Percentiles rank a stretch among this genome's conserved stretches.
Evolutionary conservation across 2,329 filamentous ascomycete species (phyloP).

Genomic region (Neofusicoccum laricinum): DNA sequence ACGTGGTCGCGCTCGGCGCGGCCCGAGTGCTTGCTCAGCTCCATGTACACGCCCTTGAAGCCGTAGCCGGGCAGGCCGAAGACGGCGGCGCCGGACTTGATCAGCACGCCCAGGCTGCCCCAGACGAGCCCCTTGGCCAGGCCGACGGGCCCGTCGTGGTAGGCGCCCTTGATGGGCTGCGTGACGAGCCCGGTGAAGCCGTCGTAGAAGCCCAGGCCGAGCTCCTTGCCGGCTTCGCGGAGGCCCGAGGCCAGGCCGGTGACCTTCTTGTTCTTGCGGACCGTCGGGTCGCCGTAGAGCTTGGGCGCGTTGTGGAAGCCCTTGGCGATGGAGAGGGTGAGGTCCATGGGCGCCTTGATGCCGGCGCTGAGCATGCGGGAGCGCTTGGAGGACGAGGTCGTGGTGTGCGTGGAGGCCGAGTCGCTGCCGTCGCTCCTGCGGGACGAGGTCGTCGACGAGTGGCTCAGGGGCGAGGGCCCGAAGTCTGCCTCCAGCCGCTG

Average conservation of each 20-base stretch:
- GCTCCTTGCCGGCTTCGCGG: slow-evolving; percentile 60
- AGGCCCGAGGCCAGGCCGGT: slow-evolving; percentile 63
- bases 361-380: slow-evolving; percentile 42
- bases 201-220: slow-evolving; percentile 63
- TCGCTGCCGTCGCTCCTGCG: not conserved
- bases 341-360: slow-evolving; percentile 56
- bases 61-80: slow-evolving; percentile 22
- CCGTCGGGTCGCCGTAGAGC: slow-evolving; percentile 68
- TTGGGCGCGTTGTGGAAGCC: slow-evolving; percentile 70
- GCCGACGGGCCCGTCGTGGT: slow-evolving; percentile 23
- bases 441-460: not conserved
- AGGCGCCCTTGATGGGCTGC: slow-evolving; percentile 45
- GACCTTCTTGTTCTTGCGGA: slow-evolving; percentile 60
- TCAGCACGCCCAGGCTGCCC: slow-evolving; percentile 24
- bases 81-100: slow-evolving; percentile 24
- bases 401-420: slow-evolving; percentile 15
- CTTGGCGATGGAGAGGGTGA: slow-evolving; percentile 61
- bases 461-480: slow-evolving; percentile 51
- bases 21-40: slow-evolving; percentile 21
- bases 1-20: slow-evolving; percentile 20
- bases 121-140: slow-evolving; percentile 27
- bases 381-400: slow-evolving; percentile 30
- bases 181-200: slow-evolving; percentile 61
- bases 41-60: slow-evolving; percentile 22
- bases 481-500: slow-evolving; percentile 59